Conservation (phyloP, 1,284 basidiomycete species). For the Ganoderma lingzhi region DNA sequence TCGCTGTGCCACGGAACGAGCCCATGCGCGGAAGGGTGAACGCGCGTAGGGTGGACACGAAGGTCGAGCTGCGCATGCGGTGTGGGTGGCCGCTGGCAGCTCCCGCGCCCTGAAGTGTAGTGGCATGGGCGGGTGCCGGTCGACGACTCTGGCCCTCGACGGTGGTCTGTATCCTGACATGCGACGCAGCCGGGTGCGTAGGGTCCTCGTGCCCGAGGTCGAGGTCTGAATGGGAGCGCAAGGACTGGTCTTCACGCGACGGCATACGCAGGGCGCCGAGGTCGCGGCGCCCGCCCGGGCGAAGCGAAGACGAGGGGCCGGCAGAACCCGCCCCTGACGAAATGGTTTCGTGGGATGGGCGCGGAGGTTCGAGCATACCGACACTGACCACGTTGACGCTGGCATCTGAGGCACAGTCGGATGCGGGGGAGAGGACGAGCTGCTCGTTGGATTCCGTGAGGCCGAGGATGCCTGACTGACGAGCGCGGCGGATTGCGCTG, state of each 20-base stretch:
- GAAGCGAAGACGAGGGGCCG: neutral
- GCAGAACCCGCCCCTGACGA: neutral
- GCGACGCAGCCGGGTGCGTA: neutral
- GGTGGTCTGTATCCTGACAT: neutral
- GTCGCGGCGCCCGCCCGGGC: neutral
- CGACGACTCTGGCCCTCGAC: neutral
- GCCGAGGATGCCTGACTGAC: conserved; percentile 39
- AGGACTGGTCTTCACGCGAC: neutral
- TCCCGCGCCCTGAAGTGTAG: neutral
- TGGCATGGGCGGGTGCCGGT: neutral
- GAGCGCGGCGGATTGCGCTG: conserved; percentile 57
- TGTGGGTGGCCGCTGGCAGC: conserved; percentile 7
- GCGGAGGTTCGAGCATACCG: neutral
- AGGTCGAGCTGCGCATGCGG: conserved; percentile 25
- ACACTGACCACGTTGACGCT: conserved; percentile 1
- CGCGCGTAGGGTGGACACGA: conserved; percentile 23
- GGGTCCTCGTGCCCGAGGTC: neutral
- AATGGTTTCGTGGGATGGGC: conserved; percentile 4
- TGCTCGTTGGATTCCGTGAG: conserved; percentile 16
- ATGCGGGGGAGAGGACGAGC: conserved; percentile 15
- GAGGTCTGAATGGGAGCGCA: neutral
- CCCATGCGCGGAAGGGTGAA: conserved; percentile 19
- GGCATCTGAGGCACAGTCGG: conserved; percentile 19
- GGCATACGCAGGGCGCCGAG: neutral
- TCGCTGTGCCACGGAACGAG: conserved; percentile 23